A percentile compares a stretch with the other conserved stretches of the same genome.
Conservation (phyloP, 768 basidiomycete genomes). For the Lentinula aciculospora region DNA sequence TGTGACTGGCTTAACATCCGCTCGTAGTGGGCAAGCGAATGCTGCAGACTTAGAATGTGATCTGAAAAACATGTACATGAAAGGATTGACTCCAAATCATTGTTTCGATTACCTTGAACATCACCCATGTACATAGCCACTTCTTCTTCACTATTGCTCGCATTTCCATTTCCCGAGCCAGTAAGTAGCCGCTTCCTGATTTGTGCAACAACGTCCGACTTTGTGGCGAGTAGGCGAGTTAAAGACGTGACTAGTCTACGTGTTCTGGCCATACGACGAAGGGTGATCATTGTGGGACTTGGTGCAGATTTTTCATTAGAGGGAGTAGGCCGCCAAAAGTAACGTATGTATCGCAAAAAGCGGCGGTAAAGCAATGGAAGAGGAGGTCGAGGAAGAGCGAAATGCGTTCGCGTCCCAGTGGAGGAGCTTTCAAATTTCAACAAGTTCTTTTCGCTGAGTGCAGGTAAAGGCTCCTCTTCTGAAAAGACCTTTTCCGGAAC, state of each 20-base stretch:
- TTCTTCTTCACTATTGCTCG: constrained; percentile 49
- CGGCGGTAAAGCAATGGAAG: constrained; percentile 29
- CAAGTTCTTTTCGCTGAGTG: constrained; percentile 2
- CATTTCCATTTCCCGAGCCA: constrained; percentile 25
- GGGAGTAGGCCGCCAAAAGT: constrained; percentile 8
- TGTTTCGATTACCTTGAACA: constrained; percentile 63
- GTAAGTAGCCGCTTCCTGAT: constrained; percentile 68
- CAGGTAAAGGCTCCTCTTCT: constrained; percentile 3
- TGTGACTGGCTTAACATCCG: constrained; percentile 85
- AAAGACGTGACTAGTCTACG: constrained; percentile 77
- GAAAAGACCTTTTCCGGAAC: not conserved
- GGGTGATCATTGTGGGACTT: constrained; percentile 34
- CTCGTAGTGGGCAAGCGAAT: constrained; percentile 81
- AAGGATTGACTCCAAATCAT: not conserved
- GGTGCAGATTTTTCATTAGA: not conserved
- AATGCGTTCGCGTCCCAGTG: not conserved
- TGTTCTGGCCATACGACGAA: constrained; percentile 76
- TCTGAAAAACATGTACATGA: constrained; percentile 39
- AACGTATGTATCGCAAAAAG: constrained; percentile 24
- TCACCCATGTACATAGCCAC: constrained; percentile 88
- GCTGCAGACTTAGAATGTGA: constrained; percentile 85
- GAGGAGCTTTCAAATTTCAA: not conserved
- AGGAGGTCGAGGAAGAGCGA: constrained; percentile 23
- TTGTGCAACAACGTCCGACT: constrained; percentile 77
- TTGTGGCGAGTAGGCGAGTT: constrained; percentile 67